Evolutionary conservation across 1,139 yeast genomes (phyloP).

Genomic region (Chernovozyma sophiae-reginae): DNA sequence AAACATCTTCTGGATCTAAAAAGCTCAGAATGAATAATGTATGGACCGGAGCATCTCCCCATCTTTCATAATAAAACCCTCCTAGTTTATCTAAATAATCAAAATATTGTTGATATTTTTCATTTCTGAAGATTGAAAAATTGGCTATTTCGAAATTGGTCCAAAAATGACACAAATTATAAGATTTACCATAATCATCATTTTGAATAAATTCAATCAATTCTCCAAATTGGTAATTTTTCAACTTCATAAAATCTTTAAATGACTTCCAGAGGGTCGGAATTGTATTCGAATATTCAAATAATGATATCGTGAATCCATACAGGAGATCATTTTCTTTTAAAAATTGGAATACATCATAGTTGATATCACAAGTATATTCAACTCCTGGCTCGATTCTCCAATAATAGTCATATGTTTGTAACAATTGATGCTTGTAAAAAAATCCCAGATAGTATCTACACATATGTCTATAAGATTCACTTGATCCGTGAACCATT

Average conservation of each 20-base stretch:
- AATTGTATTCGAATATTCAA: conserved; percentile 31
- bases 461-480: conserved; percentile 37
- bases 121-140: conserved; percentile 20
- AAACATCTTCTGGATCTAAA: conserved; percentile 20
- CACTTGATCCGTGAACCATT: conserved; percentile 26
- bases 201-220: conserved; percentile 18
- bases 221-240: conserved; percentile 12
- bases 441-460: conserved; percentile 33
- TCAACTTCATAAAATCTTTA: conserved; percentile 11
- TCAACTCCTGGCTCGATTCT: conserved; percentile 31
- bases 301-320: conserved; percentile 26
- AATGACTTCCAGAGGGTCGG: conserved; percentile 29
- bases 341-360: conserved; percentile 29
- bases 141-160: conserved; percentile 36
- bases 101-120: conserved; percentile 22
- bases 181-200: conserved; percentile 19
- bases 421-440: conserved; percentile 26
- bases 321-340: conserved; percentile 17
- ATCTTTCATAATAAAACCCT: conserved; percentile 37
- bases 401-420: conserved; percentile 33
- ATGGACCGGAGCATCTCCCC: conserved; percentile 44
- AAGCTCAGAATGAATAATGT: conserved; percentile 25
- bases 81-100: conserved; percentile 26
- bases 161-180: conserved; percentile 40
- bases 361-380: conserved; percentile 24